Evolutionary conservation across 225 moss, liverwort and hornwort species (phyloP).

Genomic region (Polytrichum formosum): DNA sequence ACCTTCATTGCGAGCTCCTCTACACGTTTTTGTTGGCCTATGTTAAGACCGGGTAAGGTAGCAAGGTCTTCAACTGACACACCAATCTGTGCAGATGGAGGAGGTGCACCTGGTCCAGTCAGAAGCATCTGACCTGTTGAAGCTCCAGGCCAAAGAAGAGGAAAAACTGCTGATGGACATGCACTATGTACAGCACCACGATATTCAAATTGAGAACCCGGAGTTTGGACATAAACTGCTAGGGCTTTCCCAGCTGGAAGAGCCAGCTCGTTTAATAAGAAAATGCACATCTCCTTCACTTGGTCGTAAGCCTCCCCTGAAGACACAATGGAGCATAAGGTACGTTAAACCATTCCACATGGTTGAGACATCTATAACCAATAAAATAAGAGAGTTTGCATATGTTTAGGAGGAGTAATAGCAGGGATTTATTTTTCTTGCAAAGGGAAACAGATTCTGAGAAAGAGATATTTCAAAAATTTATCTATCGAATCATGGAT

Average conservation of each 20-base stretch:
- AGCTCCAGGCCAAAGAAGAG: slow-evolving; percentile 74
- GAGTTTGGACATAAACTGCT: slow-evolving; percentile 88
- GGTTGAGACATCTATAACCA: no score
- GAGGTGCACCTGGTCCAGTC: slow-evolving; percentile 72
- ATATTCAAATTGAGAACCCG: slow-evolving; percentile 87
- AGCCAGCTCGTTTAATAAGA: slow-evolving; percentile 65
- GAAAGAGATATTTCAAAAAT: no score
- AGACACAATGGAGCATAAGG: neutral
- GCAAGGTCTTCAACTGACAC: slow-evolving; percentile 76
- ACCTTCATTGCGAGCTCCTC: slow-evolving; percentile 93
- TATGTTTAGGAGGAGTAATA: no score
- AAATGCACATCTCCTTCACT: slow-evolving; percentile 92
- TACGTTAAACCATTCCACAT: neutral
- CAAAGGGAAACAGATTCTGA: no score
- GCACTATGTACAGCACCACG: slow-evolving; percentile 74
- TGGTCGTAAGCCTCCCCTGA: slow-evolving; percentile 91
- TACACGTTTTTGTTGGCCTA: slow-evolving; percentile 85
- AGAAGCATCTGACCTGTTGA: slow-evolving; percentile 77
- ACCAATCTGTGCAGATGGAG: slow-evolving; percentile 81
- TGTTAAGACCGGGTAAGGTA: slow-evolving; percentile 70
- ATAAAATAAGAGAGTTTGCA: no score
- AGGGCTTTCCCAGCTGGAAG: slow-evolving; percentile 72
- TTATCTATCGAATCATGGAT: no score
- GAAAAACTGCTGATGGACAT: slow-evolving; percentile 82
- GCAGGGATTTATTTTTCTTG: no score